A percentile compares a stretch with the other conserved stretches of the same genome.
phyloP scores from a whole-genome alignment of 257 asterid species.

The Fraxinus excelsior region DNA sequence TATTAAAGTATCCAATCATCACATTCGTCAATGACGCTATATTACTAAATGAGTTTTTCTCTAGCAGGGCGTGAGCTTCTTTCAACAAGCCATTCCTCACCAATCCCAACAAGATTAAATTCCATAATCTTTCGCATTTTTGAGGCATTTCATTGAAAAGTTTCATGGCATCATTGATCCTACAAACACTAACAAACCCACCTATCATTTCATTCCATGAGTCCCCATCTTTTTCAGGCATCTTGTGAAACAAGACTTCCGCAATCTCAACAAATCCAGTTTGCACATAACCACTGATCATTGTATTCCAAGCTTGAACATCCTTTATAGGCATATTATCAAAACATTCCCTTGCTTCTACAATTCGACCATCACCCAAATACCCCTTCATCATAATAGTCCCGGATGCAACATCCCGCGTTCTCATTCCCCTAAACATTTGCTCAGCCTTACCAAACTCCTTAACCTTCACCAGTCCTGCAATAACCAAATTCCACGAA shows the following conservation, averaged over 20 bases:
- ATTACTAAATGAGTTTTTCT: constrained; percentile 42
- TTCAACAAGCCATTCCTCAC: constrained; percentile 43
- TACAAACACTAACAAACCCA: constrained; percentile 40
- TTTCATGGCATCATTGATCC: constrained; percentile 46
- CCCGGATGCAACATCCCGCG: constrained; percentile 57
- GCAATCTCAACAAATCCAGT: constrained; percentile 41
- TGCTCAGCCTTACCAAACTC: constrained; percentile 46
- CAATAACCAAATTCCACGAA: constrained; percentile 65
- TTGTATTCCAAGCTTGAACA: constrained; percentile 60
- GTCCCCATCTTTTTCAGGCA: constrained; percentile 51
- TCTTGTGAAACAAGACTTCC: constrained; percentile 62
- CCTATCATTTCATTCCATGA: constrained; percentile 57
- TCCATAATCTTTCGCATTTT: constrained; percentile 49
- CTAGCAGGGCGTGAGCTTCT: constrained; percentile 57
- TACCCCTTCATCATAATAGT: constrained; percentile 64
- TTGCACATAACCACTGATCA: constrained; percentile 50
- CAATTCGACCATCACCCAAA: constrained; percentile 43
- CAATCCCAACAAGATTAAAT: constrained; percentile 44
- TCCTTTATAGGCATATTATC: constrained; percentile 58
- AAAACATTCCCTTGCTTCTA: constrained; percentile 53
- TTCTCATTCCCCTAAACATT: constrained; percentile 43
- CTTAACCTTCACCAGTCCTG: constrained; percentile 49
- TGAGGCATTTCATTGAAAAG: constrained; percentile 52
- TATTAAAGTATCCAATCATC: constrained; percentile 55
- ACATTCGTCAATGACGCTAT: constrained; percentile 58